Conservation (phyloP, 805 yeast species). For the Yarrowia bubula region DNA sequence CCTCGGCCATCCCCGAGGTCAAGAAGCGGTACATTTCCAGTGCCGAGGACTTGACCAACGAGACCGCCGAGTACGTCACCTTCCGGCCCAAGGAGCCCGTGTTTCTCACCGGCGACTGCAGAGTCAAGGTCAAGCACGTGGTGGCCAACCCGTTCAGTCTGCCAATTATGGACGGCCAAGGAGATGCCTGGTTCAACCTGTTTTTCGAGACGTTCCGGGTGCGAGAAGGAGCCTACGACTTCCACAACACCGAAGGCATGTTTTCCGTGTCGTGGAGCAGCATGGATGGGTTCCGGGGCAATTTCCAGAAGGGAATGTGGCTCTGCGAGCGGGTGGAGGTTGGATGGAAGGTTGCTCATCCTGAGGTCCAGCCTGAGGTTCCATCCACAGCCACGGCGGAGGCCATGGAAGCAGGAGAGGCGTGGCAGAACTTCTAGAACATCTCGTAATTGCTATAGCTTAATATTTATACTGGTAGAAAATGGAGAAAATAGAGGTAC, state of each 20-base stretch:
- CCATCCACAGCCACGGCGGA: too few species aligned
- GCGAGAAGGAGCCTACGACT: conserved; percentile 24
- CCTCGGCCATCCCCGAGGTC: conserved; percentile 10
- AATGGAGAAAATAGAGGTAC: too few species aligned
- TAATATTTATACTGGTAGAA: conserved; percentile 6
- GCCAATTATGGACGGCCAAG: conserved; percentile 31
- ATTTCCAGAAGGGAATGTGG: conserved; percentile 51
- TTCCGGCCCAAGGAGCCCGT: conserved; percentile 3
- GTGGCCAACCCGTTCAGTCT: conserved; percentile 22
- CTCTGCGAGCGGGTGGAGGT: conserved; percentile 53
- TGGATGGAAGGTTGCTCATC: conserved; percentile 38
- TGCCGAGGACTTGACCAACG: neutral
- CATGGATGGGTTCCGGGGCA: conserved; percentile 69
- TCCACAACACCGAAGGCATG: conserved; percentile 29
- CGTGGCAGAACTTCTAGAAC: neutral
- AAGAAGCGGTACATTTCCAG: conserved; percentile 7
- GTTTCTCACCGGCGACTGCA: neutral
- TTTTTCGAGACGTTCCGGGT: conserved; percentile 44
- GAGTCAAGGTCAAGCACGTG: conserved; percentile 14
- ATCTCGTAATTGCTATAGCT: neutral
- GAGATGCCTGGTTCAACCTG: conserved; percentile 47
- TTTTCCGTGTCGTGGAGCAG: conserved; percentile 46
- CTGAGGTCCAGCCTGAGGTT: too few species aligned
- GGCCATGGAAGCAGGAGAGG: neutral
- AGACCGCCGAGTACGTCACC: conserved; percentile 1